Conservation (phyloP, 208 protist genomes). For the Lotmaria passim region DNA sequence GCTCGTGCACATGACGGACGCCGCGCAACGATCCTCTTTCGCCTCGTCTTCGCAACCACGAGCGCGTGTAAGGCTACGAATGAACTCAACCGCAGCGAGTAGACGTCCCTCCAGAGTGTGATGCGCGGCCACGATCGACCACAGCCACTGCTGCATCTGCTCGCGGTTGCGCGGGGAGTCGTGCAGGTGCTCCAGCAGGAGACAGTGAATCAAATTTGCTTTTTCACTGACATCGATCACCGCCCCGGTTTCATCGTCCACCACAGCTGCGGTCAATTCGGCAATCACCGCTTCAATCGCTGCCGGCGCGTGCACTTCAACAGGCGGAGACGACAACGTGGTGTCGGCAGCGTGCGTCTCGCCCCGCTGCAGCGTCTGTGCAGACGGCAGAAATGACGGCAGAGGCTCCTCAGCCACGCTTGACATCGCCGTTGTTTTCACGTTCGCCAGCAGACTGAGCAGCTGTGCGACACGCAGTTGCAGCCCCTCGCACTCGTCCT, state of each 20-base stretch:
- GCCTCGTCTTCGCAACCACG: background rate
- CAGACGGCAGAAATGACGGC: background rate
- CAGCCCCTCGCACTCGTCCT: conserved; percentile 40
- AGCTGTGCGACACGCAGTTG: conserved; percentile 38
- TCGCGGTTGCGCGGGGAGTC: conserved; percentile 34
- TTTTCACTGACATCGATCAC: conserved; percentile 55
- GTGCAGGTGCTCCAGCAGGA: conserved; percentile 61
- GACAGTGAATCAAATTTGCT: conserved; percentile 65
- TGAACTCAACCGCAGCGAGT: conserved; percentile 51
- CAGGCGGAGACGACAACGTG: background rate
- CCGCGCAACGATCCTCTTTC: background rate
- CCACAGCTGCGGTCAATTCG: conserved; percentile 51
- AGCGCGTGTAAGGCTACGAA: conserved; percentile 4
- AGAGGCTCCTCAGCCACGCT: too few relatives aligned
- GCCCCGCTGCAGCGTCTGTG: background rate
- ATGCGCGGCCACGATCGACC: conserved; percentile 69
- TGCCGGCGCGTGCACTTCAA: background rate
- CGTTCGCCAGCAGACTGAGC: conserved; percentile 24
- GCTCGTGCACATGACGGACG: background rate
- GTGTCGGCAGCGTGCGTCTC: background rate
- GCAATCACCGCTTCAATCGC: conserved; percentile 25
- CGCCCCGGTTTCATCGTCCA: conserved; percentile 57
- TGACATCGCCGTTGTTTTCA: conserved; percentile 11
- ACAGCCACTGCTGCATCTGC: conserved; percentile 75
- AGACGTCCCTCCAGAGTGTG: conserved; percentile 72